Evolutionary conservation across 208 protist genomes (phyloP), one percentile per base, ranked within the genome.

Genomic region (Leishmania martiniquensis): DNA sequence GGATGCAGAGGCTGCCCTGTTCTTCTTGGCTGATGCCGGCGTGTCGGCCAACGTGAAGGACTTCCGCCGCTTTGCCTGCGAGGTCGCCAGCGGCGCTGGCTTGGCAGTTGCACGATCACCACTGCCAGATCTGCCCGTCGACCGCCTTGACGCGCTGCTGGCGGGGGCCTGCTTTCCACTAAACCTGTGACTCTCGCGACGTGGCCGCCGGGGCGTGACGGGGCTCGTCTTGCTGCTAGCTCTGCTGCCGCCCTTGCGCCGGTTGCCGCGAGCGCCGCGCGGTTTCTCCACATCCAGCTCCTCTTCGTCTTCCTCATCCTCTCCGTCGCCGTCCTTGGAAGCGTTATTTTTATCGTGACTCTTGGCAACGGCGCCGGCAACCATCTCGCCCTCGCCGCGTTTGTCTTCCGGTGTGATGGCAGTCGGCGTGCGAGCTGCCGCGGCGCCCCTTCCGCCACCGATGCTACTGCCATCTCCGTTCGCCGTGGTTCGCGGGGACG

Each of bases 251-350:
- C 77, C 44, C 60, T 71, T 73, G 76, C 74, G 77, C 42, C 75
- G 25, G 73, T 6, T 55, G 71, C 63, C 22, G 69, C 25, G 37
- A n/a, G 34, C 37, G 10, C 32, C 34, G 3, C 2, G 22, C 15
- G 70, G 52, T 37, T 73, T 57, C 45, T 62, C 44, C 42, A n/a
- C n/a, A 37, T 42, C 32, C 42, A 74, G 45, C 37, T 80, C 45
- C 45, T 76, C 77, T 66, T 80, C 77, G 37, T 63, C 70, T 37
- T 75, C 78, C 42, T 83, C 83, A 34, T 81, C 77, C 12, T 73
- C 78, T 2, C 22, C 63, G 34, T 75, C 47, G 25, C 25, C 69
- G 34, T 78, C 72, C 32, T 45, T 47, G 20, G 22, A 15, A 4
- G 12, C 17, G 4, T 68, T 20, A 32, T 68, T 47, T 1, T 4